Conservation (phyloP, 2,329 filamentous ascomycete genomes). For the Colletotrichum chlorophyti region DNA sequence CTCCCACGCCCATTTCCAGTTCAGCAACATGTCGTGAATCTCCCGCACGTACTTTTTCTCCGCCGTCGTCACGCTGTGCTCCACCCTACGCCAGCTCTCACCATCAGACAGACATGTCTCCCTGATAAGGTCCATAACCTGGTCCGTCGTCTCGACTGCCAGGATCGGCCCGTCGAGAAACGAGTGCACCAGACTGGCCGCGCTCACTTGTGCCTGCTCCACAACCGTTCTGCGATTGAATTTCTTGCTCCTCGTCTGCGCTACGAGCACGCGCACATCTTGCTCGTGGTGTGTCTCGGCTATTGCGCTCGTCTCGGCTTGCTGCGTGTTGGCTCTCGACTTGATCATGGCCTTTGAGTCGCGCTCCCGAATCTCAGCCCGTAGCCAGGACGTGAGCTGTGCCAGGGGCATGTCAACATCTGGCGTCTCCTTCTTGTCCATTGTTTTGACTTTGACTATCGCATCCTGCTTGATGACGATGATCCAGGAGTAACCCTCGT, state of each 20-base stretch:
- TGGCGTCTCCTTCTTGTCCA: constrained; percentile 75
- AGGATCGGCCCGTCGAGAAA: constrained; percentile 82
- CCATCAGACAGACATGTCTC: constrained; percentile 78
- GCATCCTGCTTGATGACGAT: constrained; percentile 83
- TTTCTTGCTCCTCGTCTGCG: constrained; percentile 87
- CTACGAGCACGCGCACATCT: constrained; percentile 84
- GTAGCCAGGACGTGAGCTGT: constrained; percentile 81
- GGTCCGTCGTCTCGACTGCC: constrained; percentile 87
- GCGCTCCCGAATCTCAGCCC: constrained; percentile 80
- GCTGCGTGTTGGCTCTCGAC: constrained; percentile 41
- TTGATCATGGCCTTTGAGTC: constrained; percentile 66
- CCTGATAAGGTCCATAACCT: constrained; percentile 78
- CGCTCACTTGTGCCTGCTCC: constrained; percentile 72
- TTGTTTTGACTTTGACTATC: constrained; percentile 79
- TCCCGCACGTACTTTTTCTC: constrained; percentile 86
- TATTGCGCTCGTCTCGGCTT: constrained; percentile 37
- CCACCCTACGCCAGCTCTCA: constrained; percentile 83
- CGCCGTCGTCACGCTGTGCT: constrained; percentile 77
- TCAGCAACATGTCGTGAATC: constrained; percentile 76
- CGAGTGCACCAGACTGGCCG: constrained; percentile 69
- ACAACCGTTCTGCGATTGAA: constrained; percentile 87
- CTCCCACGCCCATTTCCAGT: constrained; percentile 66
- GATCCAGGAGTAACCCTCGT: constrained; percentile 84
- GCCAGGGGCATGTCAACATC: constrained; percentile 78
- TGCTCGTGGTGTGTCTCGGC: constrained; percentile 57